Percentiles rank a stretch among this genome's conserved stretches.
These are phyloP conservation scores for Cutaneotrichosporon dermatis DNA, from an alignment of 1,284 basidiomycete genomes.

Conservation along the genomic window DNA sequence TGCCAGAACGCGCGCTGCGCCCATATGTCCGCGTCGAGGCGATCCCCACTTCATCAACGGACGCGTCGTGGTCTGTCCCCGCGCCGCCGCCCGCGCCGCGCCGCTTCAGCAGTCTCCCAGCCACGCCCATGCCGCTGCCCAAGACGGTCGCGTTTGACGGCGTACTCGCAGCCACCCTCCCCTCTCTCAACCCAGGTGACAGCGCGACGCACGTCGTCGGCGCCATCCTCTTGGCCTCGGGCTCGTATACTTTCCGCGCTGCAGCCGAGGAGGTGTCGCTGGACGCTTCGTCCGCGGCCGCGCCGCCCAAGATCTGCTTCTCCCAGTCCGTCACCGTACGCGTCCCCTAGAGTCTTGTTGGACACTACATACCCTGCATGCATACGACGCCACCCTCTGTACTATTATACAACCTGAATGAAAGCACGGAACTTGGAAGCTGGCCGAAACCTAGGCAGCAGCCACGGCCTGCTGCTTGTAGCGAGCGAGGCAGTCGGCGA, in stretches of 20 bases:
- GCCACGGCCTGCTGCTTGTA: constrained; percentile 18
- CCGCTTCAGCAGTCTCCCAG: constrained; percentile 13
- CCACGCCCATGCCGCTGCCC: constrained; percentile 52
- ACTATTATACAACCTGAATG: not conserved
- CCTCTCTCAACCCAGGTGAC: constrained; percentile 57
- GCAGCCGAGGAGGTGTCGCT: constrained; percentile 41
- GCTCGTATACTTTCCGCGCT: constrained; percentile 64
- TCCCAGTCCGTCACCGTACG: constrained; percentile 20
- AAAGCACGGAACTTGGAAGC: not conserved
- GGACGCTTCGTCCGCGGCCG: not conserved
- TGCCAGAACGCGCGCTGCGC: constrained; percentile 25
- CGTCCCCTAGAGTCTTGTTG: constrained; percentile 4
- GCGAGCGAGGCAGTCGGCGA: constrained; percentile 25
- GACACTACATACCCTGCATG: constrained; percentile 11
- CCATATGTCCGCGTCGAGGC: constrained; percentile 41
- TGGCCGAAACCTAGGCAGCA: not conserved
- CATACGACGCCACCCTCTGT: not conserved
- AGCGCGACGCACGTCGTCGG: constrained; percentile 57
- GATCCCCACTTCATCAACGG: constrained; percentile 27
- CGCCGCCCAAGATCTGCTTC: constrained; percentile 25
- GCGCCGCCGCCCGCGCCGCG: constrained; percentile 14
- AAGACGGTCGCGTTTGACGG: constrained; percentile 70
- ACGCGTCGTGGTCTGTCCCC: constrained; percentile 29
- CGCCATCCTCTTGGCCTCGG: constrained; percentile 69
- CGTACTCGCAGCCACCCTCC: constrained; percentile 56